A percentile compares a stretch with the other conserved stretches of the same genome.
Conservation (phyloP, 23 red algal species). For the Chondrus crispus region DNA sequence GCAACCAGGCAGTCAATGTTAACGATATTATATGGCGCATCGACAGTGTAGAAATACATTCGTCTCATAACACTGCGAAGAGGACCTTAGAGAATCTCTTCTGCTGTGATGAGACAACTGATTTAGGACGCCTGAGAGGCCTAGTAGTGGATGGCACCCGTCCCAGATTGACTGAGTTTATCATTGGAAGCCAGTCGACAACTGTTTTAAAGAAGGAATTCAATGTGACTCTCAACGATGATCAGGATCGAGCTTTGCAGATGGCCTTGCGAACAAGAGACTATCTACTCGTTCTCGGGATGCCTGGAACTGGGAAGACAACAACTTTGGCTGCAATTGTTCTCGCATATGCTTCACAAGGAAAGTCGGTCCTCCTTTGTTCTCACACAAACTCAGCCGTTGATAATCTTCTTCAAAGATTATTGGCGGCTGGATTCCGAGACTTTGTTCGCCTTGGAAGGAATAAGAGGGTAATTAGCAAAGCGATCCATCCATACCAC, state of each 20-base stretch:
- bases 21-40: conserved; percentile 65
- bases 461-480: conserved; percentile 3
- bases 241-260: conserved; percentile 17
- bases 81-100: conserved; percentile 65
- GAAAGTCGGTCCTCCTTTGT: conserved; percentile 64
- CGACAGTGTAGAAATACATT: conserved; percentile 60
- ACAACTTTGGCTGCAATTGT: conserved; percentile 66
- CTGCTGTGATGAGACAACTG: conserved; percentile 8
- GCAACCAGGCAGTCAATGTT: not conserved
- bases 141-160: conserved; percentile 55
- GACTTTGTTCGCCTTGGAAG: conserved; percentile 63
- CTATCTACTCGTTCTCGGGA: conserved; percentile 80
- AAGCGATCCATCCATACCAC: conserved; percentile 28
- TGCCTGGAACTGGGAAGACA: conserved; percentile 92
- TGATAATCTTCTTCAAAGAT: conserved; percentile 75
- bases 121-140: conserved; percentile 25
- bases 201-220: not conserved
- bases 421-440: conserved; percentile 20
- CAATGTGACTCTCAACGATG: conserved; percentile 16
- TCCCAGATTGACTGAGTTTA: conserved; percentile 3
- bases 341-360: conserved; percentile 3
- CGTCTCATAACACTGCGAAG: conserved; percentile 59
- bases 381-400: conserved; percentile 88
- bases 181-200: not conserved
- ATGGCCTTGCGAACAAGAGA: conserved; percentile 26